Evolutionary conservation across 148 eudicot species (phyloP), one percentile per base, ranked within the genome.

Genomic region (Persicaria maculosa): DNA sequence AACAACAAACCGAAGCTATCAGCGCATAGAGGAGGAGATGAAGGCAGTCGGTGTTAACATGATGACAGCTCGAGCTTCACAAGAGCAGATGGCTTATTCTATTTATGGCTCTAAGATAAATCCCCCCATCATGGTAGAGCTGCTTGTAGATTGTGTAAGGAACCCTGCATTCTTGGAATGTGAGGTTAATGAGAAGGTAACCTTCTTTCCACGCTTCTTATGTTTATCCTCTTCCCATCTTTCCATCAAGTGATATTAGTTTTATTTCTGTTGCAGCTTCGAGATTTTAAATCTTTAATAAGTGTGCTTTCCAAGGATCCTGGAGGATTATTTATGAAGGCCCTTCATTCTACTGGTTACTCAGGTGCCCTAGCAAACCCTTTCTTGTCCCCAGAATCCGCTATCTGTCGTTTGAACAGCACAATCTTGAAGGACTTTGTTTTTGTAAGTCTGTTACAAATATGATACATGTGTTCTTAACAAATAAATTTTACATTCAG

Each of bases 141-240:
- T 96, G 76, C 97, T 96, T 73, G 80, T 92, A 80, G 99, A 96
- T 81, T 81, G 79, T 77, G 97, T 96, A 72, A 90, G 99, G 75
- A 96, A 96, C 58, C 99, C 97, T 53, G 99, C 88, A 14, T 96
- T 90, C 79, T 73, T 96, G 82, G 99, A 96, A 50, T 96, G 99
- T 97, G 99, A 96, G 80, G 90, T 96, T 78, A 88, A 85, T 50
- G 99, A 95, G 80, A 90, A 87, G 97, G 97, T 95, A 86, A 64
- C 8, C 16, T 10, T 61, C 44, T 40, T 25, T 64, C 14, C 69
- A 40, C 36, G 8, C 46, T 64, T 64, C 46, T 17, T 1, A 14
- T 75, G 70, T 77, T 47, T 31, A 10, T 73, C n/a, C 64, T 53
- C 10, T 17, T 20, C 44, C 46, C 5, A 64, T 7, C 40, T 1